A percentile compares a stretch with the other conserved stretches of the same genome.
Conservation (phyloP, 176 grass and related monocot genomes). For the Musa beccarii region DNA sequence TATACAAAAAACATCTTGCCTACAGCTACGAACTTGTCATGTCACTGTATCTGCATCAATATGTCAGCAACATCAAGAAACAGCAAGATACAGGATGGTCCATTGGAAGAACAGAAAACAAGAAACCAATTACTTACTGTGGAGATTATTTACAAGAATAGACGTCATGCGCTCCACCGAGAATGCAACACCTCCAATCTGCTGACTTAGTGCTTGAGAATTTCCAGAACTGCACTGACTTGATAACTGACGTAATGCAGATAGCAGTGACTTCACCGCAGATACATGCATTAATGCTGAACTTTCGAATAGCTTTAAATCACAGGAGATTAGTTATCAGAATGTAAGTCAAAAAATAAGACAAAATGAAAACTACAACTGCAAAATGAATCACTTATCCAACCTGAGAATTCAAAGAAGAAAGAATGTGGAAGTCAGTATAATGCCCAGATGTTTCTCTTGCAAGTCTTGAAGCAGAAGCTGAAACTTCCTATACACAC, state of each 20-base stretch:
- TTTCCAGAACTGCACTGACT: conserved; percentile 69
- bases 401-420: conserved; percentile 99
- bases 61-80: background rate
- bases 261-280: conserved; percentile 89
- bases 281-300: conserved; percentile 85
- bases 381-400: conserved; percentile 9
- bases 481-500: conserved; percentile 66
- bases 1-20: background rate
- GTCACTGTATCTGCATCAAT: background rate
- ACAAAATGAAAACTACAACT: conserved; percentile 2
- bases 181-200: conserved; percentile 72
- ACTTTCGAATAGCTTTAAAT: conserved; percentile 93
- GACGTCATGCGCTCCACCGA: conserved; percentile 87
- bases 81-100: background rate
- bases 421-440: conserved; percentile 96
- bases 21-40: background rate
- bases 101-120: background rate
- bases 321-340: conserved; percentile 15
- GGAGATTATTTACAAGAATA: conserved; percentile 87
- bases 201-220: conserved; percentile 54
- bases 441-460: conserved; percentile 94
- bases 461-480: conserved; percentile 80
- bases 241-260: conserved; percentile 86
- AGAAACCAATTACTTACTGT: conserved; percentile 34
- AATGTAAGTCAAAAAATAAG: background rate